Evolutionary conservation across 495 filamentous ascomycete genomes (phyloP), one percentile per base, ranked within the genome.

Genomic region (Tuber umbilicatum): DNA sequence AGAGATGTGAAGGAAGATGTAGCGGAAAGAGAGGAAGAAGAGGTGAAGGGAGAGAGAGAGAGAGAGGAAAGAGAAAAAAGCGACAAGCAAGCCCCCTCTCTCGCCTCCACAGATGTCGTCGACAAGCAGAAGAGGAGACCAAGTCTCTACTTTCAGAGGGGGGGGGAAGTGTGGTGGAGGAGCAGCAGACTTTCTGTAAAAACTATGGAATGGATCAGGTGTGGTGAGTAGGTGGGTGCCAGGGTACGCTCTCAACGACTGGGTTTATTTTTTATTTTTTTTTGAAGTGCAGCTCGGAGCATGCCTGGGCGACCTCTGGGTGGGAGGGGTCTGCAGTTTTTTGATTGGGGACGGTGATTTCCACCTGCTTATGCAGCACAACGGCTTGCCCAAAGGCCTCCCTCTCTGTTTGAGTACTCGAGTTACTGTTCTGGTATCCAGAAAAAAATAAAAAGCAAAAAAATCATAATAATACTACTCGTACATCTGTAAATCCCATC

Each of bases 21-120:
- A 81, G 73, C 39, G 50, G 74, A 27, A 80, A 77, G 82, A 76
- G 75, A 76, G 69, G 78, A 71, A 47, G 64, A 76, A 71, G 71
- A 77, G 73, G 75, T 75, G 84, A 74, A 73, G 82, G 82, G 82
- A 79, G 81, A 80, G 77, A 31, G 50, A 4, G 50, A 27, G 47
- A 55, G 23, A 27, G 50, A 60, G 12, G 23, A 60, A 27, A 31
- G 23, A 60, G 50, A 31, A 4, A 31, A 47, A 27, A 60, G 50
- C 27, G n/a, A 60, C 50, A 60, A 60, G 50, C 50, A 60, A 60
- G 50, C 50, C 50, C 50, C 50, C 50, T 60, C 50, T 60, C 50
- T 14, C 50, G 47, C 14, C 50, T 60, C 50, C n/a, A 31, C n/a
- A 60, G n/a, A 60, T 27, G 50, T 60, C 50, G 47, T 60, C 50